Evolutionary conservation across 2,329 filamentous ascomycete species (phyloP).

Genomic region (Lecanicillium sp.): DNA sequence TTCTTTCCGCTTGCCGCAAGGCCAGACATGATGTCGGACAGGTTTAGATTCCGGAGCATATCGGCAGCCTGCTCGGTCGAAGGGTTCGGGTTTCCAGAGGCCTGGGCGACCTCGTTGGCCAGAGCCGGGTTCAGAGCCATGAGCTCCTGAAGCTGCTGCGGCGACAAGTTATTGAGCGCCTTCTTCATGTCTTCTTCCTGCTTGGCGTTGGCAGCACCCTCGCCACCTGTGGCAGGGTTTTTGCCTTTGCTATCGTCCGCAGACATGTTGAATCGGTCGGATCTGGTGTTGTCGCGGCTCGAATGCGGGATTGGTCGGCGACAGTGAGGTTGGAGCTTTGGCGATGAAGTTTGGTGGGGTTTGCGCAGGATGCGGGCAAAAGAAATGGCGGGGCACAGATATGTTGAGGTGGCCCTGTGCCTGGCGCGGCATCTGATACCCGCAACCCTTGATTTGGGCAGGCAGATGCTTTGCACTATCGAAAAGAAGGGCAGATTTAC

Average conservation of each 20-base stretch:
- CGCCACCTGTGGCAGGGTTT: constrained; percentile 28
- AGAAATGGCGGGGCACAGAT: neutral
- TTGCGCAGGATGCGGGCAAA: neutral
- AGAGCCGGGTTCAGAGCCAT: constrained; percentile 66
- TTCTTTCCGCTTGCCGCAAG: constrained; percentile 76
- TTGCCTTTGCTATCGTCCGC: constrained; percentile 28
- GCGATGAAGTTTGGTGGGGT: constrained; percentile 1
- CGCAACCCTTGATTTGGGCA: no score
- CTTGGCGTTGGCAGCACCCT: constrained; percentile 19
- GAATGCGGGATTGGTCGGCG: constrained; percentile 3
- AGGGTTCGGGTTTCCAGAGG: constrained; percentile 26
- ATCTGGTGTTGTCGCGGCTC: constrained; percentile 1
- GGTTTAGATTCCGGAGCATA: constrained; percentile 52
- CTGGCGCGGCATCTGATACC: no score
- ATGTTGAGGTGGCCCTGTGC: neutral
- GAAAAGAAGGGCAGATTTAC: no score
- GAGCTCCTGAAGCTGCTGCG: constrained; percentile 55
- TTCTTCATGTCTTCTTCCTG: constrained; percentile 36
- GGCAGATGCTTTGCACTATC: no score
- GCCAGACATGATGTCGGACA: constrained; percentile 67
- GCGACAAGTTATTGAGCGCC: constrained; percentile 44
- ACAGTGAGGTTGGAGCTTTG: constrained; percentile 9
- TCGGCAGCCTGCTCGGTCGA: constrained; percentile 37
- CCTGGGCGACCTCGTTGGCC: constrained; percentile 44
- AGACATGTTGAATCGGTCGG: constrained; percentile 13